Evolutionary conservation across 2,329 filamentous ascomycete species (phyloP).

Genomic region (Endoconidiophora laricicola): DNA sequence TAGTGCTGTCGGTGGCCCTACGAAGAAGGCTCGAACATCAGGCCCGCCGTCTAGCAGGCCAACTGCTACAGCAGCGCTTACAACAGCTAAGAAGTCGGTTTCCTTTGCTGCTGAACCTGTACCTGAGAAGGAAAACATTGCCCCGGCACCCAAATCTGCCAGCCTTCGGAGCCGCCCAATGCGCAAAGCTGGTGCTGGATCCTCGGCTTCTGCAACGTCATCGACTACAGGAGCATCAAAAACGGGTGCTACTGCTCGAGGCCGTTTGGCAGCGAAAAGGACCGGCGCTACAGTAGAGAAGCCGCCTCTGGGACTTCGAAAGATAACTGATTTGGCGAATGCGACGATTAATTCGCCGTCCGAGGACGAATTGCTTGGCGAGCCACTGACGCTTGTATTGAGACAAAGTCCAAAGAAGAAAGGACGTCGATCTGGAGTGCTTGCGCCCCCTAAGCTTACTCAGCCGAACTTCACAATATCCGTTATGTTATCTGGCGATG

Average conservation of each 20-base stretch:
- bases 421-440: background rate
- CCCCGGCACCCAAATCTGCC: constrained; percentile 24
- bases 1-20: constrained; percentile 17
- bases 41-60: constrained; percentile 16
- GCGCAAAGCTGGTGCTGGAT: constrained; percentile 24
- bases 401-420: constrained; percentile 38
- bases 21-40: constrained; percentile 26
- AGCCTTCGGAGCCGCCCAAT: constrained; percentile 28
- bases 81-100: constrained; percentile 41
- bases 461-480: no score
- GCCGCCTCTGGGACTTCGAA: constrained; percentile 46
- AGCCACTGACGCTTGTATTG: constrained; percentile 32
- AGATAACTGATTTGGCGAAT: constrained; percentile 39
- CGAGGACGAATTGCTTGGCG: constrained; percentile 42
- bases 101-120: constrained; percentile 33
- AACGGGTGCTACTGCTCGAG: constrained; percentile 19
- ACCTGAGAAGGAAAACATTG: constrained; percentile 47
- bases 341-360: background rate
- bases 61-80: constrained; percentile 17
- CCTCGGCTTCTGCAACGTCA: constrained; percentile 16
- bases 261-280: constrained; percentile 17
- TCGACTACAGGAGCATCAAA: constrained; percentile 2
- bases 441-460: no score
- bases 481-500: no score
- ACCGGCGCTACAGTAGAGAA: constrained; percentile 23